phyloP scores from a whole-genome alignment of 495 filamentous ascomycete genomes.

The Zalerion maritima region DNA sequence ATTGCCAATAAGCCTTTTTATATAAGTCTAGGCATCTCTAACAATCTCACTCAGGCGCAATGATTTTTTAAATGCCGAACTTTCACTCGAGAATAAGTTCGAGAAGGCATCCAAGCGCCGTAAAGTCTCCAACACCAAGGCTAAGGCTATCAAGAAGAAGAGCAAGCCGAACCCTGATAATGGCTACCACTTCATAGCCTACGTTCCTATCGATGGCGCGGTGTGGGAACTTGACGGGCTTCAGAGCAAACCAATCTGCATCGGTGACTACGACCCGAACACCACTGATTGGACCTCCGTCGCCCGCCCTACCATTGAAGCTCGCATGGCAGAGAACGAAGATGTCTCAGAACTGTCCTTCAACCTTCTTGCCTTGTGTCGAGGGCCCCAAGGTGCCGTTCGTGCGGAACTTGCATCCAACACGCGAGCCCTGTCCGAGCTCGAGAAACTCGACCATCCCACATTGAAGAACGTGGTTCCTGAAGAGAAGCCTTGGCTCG shows the following conservation, averaged over 20 bases:
- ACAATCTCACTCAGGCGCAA: slow-evolving; percentile 35
- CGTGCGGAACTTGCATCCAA: slow-evolving; percentile 18
- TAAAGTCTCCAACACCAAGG: slow-evolving; percentile 14
- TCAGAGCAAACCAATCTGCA: slow-evolving; percentile 50
- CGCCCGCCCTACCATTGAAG: slow-evolving; percentile 22
- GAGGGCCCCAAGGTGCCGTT: slow-evolving; percentile 18
- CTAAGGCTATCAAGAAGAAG: slow-evolving; percentile 11
- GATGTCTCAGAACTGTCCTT: slow-evolving; percentile 19
- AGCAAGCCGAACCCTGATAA: slow-evolving; percentile 21
- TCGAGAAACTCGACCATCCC: slow-evolving; percentile 12
- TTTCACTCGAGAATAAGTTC: slow-evolving; percentile 49
- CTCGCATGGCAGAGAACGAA: slow-evolving; percentile 25
- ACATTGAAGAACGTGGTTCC: slow-evolving; percentile 3
- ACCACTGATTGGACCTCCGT: slow-evolving; percentile 24
- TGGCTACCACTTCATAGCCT: slow-evolving; percentile 79
- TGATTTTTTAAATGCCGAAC: slow-evolving; percentile 66
- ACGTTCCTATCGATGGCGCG: slow-evolving; percentile 56
- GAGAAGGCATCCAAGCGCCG: slow-evolving; percentile 30
- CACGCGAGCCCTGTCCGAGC: slow-evolving; percentile 14
- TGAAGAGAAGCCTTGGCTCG: background rate
- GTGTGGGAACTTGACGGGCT: slow-evolving; percentile 91
- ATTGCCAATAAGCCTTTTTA: background rate
- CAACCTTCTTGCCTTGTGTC: slow-evolving; percentile 32
- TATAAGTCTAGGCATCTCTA: background rate
- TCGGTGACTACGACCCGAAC: slow-evolving; percentile 37